Evolutionary conservation across 129 eudicot genomes (phyloP).

Genomic region (Pittosporum tobira): DNA sequence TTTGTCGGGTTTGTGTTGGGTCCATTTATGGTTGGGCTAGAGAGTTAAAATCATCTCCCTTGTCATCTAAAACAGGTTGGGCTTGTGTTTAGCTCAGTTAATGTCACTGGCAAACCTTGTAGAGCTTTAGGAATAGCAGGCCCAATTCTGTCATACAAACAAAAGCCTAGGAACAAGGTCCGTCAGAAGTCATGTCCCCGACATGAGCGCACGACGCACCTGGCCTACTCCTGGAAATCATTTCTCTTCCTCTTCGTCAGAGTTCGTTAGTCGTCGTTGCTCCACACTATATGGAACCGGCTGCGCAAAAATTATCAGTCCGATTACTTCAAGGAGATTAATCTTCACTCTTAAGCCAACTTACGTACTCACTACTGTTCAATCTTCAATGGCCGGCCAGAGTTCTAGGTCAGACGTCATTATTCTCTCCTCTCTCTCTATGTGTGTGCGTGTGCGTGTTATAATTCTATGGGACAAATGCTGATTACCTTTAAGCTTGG

Average conservation of each 20-base stretch:
- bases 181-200: background rate
- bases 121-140: too few species aligned
- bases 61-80: too few species aligned
- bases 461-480: too few species aligned
- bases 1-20: too few species aligned
- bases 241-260: constrained; percentile 10
- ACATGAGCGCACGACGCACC: background rate
- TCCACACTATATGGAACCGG: background rate
- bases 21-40: too few species aligned
- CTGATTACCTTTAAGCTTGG: too few species aligned
- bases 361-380: constrained; percentile 12
- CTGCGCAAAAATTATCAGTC: background rate
- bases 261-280: constrained; percentile 3
- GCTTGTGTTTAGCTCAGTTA: too few species aligned
- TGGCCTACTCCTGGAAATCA: constrained; percentile 1
- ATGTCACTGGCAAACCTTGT: too few species aligned
- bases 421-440: background rate
- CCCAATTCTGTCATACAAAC: background rate
- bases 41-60: too few species aligned
- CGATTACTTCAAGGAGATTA: background rate
- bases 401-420: constrained; percentile 29
- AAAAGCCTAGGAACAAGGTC: background rate
- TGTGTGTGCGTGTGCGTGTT: background rate
- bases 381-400: constrained; percentile 27
- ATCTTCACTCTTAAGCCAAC: constrained; percentile 17